phyloP scores from a whole-genome alignment of 2,329 filamentous ascomycete species.

The Neofusicoccum sp. region DNA sequence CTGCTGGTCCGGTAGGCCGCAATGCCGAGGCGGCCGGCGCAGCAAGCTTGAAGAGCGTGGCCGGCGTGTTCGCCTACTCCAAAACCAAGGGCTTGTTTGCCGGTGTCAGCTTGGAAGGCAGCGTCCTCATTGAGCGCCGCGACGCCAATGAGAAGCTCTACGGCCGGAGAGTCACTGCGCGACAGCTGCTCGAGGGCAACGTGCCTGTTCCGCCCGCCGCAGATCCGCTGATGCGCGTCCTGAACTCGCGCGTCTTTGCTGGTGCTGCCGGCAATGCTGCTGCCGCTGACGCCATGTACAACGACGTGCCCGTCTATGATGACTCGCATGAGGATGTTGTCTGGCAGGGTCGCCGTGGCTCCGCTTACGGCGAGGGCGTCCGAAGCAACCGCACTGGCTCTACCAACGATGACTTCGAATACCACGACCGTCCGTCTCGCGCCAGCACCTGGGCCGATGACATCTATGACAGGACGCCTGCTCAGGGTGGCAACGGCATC shows the following conservation, averaged over 20 bases:
- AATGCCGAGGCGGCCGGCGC: conserved; percentile 96
- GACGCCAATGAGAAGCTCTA: conserved; percentile 98
- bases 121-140: conserved; percentile 87
- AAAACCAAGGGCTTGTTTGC: conserved; percentile 98
- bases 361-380: conserved; percentile 69
- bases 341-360: conserved; percentile 76
- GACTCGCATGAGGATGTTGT: conserved; percentile 79
- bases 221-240: conserved; percentile 78
- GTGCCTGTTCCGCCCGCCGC: conserved; percentile 80
- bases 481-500: conserved; percentile 37
- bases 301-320: conserved; percentile 89
- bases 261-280: conserved; percentile 57
- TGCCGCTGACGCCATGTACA: conserved; percentile 75
- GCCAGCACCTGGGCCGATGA: conserved; percentile 76
- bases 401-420: conserved; percentile 48
- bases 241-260: conserved; percentile 83
- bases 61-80: conserved; percentile 94
- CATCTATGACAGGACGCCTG: conserved; percentile 63
- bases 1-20: conserved; percentile 88
- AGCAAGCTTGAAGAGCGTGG: conserved; percentile 84
- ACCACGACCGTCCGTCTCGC: conserved; percentile 61
- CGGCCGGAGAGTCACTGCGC: conserved; percentile 76
- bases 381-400: conserved; percentile 53
- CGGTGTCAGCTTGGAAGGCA: conserved; percentile 91
- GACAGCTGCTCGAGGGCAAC: conserved; percentile 76